These are phyloP conservation scores for Collybia mongolica DNA, from an alignment of 768 basidiomycete genomes.

Conservation along the genomic window DNA sequence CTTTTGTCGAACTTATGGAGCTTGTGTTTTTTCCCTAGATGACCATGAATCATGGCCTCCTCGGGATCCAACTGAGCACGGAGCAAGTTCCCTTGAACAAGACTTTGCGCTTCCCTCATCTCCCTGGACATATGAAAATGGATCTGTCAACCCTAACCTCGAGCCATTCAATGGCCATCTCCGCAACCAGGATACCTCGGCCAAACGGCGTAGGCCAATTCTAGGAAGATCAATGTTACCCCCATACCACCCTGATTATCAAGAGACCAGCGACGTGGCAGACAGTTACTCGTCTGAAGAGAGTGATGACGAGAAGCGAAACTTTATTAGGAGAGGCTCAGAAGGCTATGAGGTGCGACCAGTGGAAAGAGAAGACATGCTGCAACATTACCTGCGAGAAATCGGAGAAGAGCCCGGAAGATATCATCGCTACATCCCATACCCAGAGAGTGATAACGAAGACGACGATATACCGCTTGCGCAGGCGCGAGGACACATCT, in stretches of 20 bases:
- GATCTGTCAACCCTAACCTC: conserved; percentile 71
- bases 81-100: conserved; percentile 27
- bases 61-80: conserved; percentile 49
- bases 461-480: conserved; percentile 30
- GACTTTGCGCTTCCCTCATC: conserved; percentile 53
- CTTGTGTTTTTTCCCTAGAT: conserved; percentile 18
- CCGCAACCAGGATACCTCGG: conserved; percentile 19
- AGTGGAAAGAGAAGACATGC: conserved; percentile 61
- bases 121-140: conserved; percentile 89
- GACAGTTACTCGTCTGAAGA: conserved; percentile 23
- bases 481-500: conserved; percentile 3
- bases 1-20: neutral
- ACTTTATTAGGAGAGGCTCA: conserved; percentile 63
- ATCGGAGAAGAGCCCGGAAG: conserved; percentile 55
- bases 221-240: conserved; percentile 52
- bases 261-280: conserved; percentile 24
- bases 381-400: conserved; percentile 53
- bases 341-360: conserved; percentile 79
- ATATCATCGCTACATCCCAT: conserved; percentile 70
- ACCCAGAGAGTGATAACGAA: conserved; percentile 46
- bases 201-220: conserved; percentile 18
- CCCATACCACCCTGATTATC: conserved; percentile 77
- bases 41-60: conserved; percentile 64
- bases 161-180: conserved; percentile 54
- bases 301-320: conserved; percentile 21